A percentile compares a stretch with the other conserved stretches of the same genome.
Evolutionary conservation across 2,329 filamentous ascomycete species (phyloP).

Genomic region (Penicillium sp.): DNA sequence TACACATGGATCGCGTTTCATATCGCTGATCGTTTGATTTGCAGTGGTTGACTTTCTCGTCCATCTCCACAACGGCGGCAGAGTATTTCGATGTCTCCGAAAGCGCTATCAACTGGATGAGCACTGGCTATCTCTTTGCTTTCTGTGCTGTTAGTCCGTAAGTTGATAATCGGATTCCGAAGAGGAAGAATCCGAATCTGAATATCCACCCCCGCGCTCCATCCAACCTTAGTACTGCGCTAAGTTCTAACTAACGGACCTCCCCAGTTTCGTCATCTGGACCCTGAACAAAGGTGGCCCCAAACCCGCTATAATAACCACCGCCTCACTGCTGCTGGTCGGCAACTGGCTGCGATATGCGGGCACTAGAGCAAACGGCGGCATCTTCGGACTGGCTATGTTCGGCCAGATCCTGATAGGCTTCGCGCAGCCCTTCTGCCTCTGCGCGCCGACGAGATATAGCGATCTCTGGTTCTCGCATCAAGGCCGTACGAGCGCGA

Average conservation of each 20-base stretch:
- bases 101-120: slow-evolving; percentile 85
- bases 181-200: not conserved
- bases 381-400: slow-evolving; percentile 73
- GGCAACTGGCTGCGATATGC: slow-evolving; percentile 93
- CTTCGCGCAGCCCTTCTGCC: slow-evolving; percentile 84
- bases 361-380: slow-evolving; percentile 57
- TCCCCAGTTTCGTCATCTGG: slow-evolving; percentile 60
- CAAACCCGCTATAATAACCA: slow-evolving; percentile 68
- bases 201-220: too few relatives aligned
- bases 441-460: slow-evolving; percentile 83
- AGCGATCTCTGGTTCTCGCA: slow-evolving; percentile 94
- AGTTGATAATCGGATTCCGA: slow-evolving; percentile 24
- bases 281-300: slow-evolving; percentile 73
- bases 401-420: slow-evolving; percentile 88
- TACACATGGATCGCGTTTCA: not conserved
- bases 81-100: slow-evolving; percentile 71
- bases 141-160: slow-evolving; percentile 70
- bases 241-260: not conserved
- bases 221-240: too few relatives aligned
- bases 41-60: slow-evolving; percentile 88
- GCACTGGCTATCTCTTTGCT: slow-evolving; percentile 79
- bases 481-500: slow-evolving; percentile 77
- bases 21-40: not conserved
- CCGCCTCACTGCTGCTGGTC: slow-evolving; percentile 68
- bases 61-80: slow-evolving; percentile 70